Evolutionary conservation across 352 stramenopile species (phyloP), one percentile per base, ranked within the genome.

Genomic region (Paralagenidium karlingii): DNA sequence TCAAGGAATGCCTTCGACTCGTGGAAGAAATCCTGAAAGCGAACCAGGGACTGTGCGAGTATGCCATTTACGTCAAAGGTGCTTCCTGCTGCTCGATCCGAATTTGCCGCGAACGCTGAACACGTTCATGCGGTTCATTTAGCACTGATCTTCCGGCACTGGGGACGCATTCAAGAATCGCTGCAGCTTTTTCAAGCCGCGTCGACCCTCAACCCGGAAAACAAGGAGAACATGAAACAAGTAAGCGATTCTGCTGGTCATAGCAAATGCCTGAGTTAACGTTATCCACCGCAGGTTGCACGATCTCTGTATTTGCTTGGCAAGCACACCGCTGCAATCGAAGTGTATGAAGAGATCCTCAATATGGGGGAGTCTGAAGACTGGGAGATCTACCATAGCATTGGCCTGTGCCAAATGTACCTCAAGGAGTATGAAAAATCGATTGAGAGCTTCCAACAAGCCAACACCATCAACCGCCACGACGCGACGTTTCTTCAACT

Each of bases 311-410:
- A 87, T 37, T 38, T 91, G 24, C 40, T 96, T 40, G 82, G 86
- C 27, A 94, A 95, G 47, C 82, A 95, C 62, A 89, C 77, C 16
- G 74, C 74, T 4, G 84, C 86, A 12, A 80, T 96, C 45, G 86
- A 93, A 49, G 82, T 94, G 32, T 95, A 92, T 52, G 75, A 95
- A 38, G 79, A 95, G 59, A 88, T 90, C 40, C 45, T 91, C 36
- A 78, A 82, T 31, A 71, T 85, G 58, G 56, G 64, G 0, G 65
- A 63, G 13, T 44, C 63, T 20, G 84, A 96, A 37, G 86, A 96
- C 63, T 96, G 88, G 85, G 82, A 96, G 53, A 86, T 97, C 41
- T 89, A 83, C 44, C 77, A 94, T 49, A 95, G 84, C 53, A 91
- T 94, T 33, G 86, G 86, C 3, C 59, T 96, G 5, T 96, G 86